Evolutionary conservation across 192 early-diverging fungal species (phyloP), one percentile per base, ranked within the genome.

Genomic region (Thoreauomyces humboldtii): DNA sequence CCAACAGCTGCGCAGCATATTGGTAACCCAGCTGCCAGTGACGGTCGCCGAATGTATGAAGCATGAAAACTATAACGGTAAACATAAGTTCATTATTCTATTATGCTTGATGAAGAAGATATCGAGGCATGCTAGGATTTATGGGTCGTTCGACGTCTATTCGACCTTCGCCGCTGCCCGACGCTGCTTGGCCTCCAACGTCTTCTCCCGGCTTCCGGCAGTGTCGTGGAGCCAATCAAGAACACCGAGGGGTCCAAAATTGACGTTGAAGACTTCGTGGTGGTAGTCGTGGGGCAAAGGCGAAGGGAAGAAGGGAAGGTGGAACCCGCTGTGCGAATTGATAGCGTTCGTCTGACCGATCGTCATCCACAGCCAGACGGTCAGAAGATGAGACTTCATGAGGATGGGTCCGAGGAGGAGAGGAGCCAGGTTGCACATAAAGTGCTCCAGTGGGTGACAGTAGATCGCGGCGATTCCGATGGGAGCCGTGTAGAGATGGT

Each of bases 241-340:
- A 1, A 52, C 12, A 1, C 61, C 61, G 24, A 63, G 25, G 14
- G 59, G 41, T 31, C 65, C 53, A 67, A 48, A 67, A 36, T 34
- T 47, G 43, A 54, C 59, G 4, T 84, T 81, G 46, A 79, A 82
- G 17, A 38, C 55, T 47, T 54, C 41, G 73, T 98, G 95, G 73
- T 98, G 95, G 72, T 88, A 92, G 70, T 98, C 95, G 69, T 98
- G 95, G 72, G 89, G 91, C 14, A 91, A 84, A 12, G 92, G 92
- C 34, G 90, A 89, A 89, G 91, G 91, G 29, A 47, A 43, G 19
- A 63, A 14, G 73, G 95, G 95, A 64, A 86, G 95, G 67, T 95
- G 91, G 69, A 94, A 98, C 2, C 95, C 95, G 29, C 90, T 91
- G 73, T 98, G 95, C 44, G 89, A 87, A 65, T 93, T 93, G 28